A percentile compares a stretch with the other conserved stretches of the same genome.
These are phyloP conservation scores for Tolypocladium pustulatum DNA, from an alignment of 2,329 filamentous ascomycete genomes.

Conservation along the genomic window DNA sequence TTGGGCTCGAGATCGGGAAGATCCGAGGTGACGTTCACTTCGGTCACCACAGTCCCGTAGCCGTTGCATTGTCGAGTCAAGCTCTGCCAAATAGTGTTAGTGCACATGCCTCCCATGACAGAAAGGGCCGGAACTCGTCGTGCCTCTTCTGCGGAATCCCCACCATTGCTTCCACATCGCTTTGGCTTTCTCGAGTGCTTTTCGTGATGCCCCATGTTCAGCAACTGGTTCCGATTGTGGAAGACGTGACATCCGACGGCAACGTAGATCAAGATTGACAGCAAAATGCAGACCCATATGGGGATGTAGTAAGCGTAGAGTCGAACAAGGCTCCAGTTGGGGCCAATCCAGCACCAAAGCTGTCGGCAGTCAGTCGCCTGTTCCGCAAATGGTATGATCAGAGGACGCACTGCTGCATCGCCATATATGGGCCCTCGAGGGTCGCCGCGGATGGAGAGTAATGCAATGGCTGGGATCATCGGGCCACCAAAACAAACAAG, in stretches of 20 bases:
- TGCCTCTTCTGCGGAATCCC: slow-evolving; percentile 25
- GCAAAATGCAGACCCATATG: slow-evolving; percentile 47
- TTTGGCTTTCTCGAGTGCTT: slow-evolving; percentile 11
- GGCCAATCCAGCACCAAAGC: slow-evolving; percentile 52
- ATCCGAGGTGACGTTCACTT: slow-evolving; percentile 32
- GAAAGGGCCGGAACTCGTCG: neutral
- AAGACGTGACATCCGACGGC: slow-evolving; percentile 50
- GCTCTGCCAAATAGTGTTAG: slow-evolving; percentile 14
- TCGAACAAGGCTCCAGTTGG: slow-evolving; percentile 41
- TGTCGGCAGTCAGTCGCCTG: slow-evolving; percentile 11
- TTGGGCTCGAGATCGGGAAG: slow-evolving; percentile 6
- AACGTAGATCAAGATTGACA: slow-evolving; percentile 44
- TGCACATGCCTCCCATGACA: neutral
- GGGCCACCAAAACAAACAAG: slow-evolving; percentile 61
- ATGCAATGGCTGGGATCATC: slow-evolving; percentile 52
- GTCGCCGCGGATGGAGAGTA: slow-evolving; percentile 45
- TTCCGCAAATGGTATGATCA: neutral
- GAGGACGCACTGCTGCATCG: slow-evolving; percentile 39
- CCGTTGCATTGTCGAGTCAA: slow-evolving; percentile 17
- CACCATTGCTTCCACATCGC: slow-evolving; percentile 14
- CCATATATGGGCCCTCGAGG: slow-evolving; percentile 36
- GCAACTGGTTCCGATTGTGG: slow-evolving; percentile 43
- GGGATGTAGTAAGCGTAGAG: slow-evolving; percentile 52
- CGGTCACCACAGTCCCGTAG: slow-evolving; percentile 38
- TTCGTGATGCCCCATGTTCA: slow-evolving; percentile 27